Evolutionary conservation across 2,329 filamentous ascomycete species (phyloP).

Genomic region (Graphiopsis chlorocephala): DNA sequence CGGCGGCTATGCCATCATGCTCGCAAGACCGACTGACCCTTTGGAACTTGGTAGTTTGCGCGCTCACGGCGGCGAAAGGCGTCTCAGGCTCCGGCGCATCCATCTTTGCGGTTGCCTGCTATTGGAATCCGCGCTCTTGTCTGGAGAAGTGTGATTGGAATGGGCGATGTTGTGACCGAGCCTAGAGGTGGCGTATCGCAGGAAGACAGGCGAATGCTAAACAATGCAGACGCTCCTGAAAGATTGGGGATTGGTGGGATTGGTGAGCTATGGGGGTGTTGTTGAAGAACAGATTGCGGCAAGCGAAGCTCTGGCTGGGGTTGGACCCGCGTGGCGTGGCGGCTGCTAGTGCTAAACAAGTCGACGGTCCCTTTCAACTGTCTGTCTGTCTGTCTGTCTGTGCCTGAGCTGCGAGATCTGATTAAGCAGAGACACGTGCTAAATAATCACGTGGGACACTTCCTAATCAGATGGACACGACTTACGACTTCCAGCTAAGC

Average conservation of each 20-base stretch:
- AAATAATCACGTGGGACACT: not conserved
- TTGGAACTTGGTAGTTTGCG: conserved; percentile 74
- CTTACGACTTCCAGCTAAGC: not conserved
- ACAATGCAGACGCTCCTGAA: conserved; percentile 5
- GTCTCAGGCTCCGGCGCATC: conserved; percentile 86
- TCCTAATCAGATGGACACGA: not conserved
- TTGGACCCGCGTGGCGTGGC: conserved; percentile 4
- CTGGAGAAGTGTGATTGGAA: not conserved
- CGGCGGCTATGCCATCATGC: not conserved
- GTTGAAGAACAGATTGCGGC: conserved; percentile 13
- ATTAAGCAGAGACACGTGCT: not conserved
- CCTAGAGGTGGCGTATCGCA: not conserved
- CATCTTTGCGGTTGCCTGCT: conserved; percentile 53
- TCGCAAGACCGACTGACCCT: conserved; percentile 43
- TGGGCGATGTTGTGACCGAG: not conserved
- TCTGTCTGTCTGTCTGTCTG: not conserved
- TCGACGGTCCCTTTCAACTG: not conserved
- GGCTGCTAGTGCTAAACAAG: not conserved
- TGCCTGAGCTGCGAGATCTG: not conserved
- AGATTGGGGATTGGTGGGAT: not conserved
- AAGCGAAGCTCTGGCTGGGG: not conserved
- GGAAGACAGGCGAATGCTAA: not conserved
- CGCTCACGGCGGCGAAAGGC: conserved; percentile 84
- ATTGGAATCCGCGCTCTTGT: not conserved
- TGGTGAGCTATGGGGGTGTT: not conserved